These are phyloP conservation scores for Fonsecaea monophora DNA, from an alignment of 2,329 filamentous ascomycete genomes.

Conservation along the genomic window DNA sequence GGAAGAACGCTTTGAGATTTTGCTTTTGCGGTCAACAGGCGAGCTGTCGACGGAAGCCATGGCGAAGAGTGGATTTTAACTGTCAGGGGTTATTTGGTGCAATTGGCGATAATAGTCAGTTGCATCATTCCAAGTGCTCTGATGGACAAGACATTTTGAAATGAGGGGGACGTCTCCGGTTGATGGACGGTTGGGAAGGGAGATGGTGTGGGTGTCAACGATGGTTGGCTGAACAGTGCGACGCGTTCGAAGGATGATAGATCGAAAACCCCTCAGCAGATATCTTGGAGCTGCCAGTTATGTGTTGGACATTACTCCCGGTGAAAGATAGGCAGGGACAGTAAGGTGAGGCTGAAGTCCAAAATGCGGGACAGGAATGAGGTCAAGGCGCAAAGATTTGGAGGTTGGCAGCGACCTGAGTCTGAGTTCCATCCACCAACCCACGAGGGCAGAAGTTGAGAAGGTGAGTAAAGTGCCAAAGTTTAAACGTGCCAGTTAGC, in stretches of 20 bases:
- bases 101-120: constrained; percentile 4
- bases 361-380: background rate
- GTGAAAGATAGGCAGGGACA: background rate
- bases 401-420: background rate
- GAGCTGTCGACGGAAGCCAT: constrained; percentile 31
- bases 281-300: background rate
- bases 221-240: constrained; percentile 12
- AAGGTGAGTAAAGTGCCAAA: constrained; percentile 2
- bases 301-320: background rate
- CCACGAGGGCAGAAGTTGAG: background rate
- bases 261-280: background rate
- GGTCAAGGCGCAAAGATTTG: background rate
- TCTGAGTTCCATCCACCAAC: background rate
- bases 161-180: constrained; percentile 23
- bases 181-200: background rate
- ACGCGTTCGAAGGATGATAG: background rate
- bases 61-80: constrained; percentile 10
- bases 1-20: constrained; percentile 38
- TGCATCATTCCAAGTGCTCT: constrained; percentile 11
- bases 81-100: background rate
- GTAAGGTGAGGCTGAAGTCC: constrained; percentile 1
- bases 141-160: constrained; percentile 12
- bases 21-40: constrained; percentile 32
- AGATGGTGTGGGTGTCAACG: constrained; percentile 2
- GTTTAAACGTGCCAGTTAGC: constrained; percentile 1